phyloP scores from a whole-genome alignment of 768 basidiomycete genomes.

The Macrolepiota dolichaula region DNA sequence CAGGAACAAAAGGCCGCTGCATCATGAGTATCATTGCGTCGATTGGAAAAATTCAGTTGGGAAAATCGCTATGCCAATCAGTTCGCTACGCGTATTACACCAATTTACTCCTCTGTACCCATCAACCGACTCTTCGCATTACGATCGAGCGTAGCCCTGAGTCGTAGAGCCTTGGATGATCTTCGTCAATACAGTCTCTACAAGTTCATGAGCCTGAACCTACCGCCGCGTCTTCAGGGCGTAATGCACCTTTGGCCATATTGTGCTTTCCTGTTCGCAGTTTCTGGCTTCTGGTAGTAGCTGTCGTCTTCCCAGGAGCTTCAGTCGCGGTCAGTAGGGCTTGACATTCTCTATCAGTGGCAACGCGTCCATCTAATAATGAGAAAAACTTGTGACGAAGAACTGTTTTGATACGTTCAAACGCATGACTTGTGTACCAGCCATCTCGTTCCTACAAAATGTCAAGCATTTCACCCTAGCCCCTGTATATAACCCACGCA shows the following conservation, averaged over 20 bases:
- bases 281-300: slow-evolving; percentile 44
- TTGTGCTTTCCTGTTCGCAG: slow-evolving; percentile 74
- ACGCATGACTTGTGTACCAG: slow-evolving; percentile 76
- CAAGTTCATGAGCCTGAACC: slow-evolving; percentile 20
- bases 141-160: slow-evolving; percentile 63
- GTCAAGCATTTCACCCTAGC: not conserved
- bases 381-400: slow-evolving; percentile 85
- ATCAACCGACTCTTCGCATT: slow-evolving; percentile 31
- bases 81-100: not conserved
- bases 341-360: slow-evolving; percentile 71
- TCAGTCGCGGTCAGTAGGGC: slow-evolving; percentile 49
- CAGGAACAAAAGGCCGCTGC: slow-evolving; percentile 53
- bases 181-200: not conserved
- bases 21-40: slow-evolving; percentile 19
- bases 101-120: slow-evolving; percentile 1
- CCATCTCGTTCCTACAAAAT: slow-evolving; percentile 71
- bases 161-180: slow-evolving; percentile 53
- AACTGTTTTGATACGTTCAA: slow-evolving; percentile 82
- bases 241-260: slow-evolving; percentile 83
- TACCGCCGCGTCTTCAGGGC: slow-evolving; percentile 82
- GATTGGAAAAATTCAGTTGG: not conserved
- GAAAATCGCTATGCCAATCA: not conserved
- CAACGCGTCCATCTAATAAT: slow-evolving; percentile 65
- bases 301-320: slow-evolving; percentile 35
- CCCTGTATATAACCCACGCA: slow-evolving; percentile 35